Evolutionary conservation across 1,284 basidiomycete genomes (phyloP), one percentile per base, ranked within the genome.

Genomic region (Fistulina hepatica): DNA sequence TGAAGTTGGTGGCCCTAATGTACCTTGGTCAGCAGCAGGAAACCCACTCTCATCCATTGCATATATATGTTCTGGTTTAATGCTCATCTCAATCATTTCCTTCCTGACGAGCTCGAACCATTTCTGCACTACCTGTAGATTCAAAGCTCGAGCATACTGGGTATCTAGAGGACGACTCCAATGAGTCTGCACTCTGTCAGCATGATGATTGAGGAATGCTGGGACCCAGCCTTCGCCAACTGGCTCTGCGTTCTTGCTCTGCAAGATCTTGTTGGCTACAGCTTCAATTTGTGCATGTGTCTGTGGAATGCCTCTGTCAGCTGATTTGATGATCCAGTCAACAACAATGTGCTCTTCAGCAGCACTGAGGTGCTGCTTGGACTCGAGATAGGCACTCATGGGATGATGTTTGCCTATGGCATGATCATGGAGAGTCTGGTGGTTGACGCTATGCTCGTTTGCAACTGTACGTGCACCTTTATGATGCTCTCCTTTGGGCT

Each of bases 101-200:
- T 40, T 20, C 33, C 31, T 26, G 2, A 34, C 38, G 0, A 40
- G 21, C 10, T 34, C 33, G 17, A 34, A 27, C 38, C 38, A 40
- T 0, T 2, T 4, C 16, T 15, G 3, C 2, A 40, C 38, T 8
- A 33, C 37, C 17, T 6, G 24, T 2, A 33, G 37, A 26, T 38
- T 38, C n/a, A 33, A 22, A 26, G 17, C 28, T n/a, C 19, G 20
- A 6, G 41, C 41, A 11, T 37, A 26, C 33, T 43, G 37, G 17
- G n/a, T 32, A 26, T 41, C 34, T 4, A 41, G 35, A 4, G 40
- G n/a, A 11, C 33, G 25, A 17, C 40, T 41, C 35, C 40, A 41
- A 21, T 37, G 27, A 23, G 35, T 30, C 13, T 23, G 36, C 8
- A 41, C 30, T 23, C n/a, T 22, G 21, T 37, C 40, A 15, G 22